phyloP scores from a whole-genome alignment of 75 land plant species.

The Larix kaempferi region DNA sequence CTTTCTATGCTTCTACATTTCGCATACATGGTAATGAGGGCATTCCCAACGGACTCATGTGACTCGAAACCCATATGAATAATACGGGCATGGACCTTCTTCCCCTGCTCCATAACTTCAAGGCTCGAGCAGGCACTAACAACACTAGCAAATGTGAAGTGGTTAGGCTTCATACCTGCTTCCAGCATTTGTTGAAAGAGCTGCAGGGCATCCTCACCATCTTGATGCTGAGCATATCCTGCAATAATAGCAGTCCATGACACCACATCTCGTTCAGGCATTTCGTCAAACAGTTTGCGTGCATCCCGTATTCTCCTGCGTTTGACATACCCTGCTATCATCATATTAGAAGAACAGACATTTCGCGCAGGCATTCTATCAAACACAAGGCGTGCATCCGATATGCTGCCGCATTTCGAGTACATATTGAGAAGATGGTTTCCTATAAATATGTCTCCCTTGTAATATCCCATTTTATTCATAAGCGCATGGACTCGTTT shows the following conservation, averaged over 20 bases:
- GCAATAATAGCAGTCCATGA: conserved; percentile 24
- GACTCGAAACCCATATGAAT: conserved; percentile 11
- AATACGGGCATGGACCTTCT: conserved; percentile 20
- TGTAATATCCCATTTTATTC: too few relatives aligned
- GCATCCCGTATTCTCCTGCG: neutral
- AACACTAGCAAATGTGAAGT: conserved; percentile 28
- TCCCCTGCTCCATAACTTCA: conserved; percentile 1
- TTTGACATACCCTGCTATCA: neutral
- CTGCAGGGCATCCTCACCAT: neutral
- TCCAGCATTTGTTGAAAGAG: conserved; percentile 15
- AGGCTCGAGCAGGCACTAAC: conserved; percentile 22
- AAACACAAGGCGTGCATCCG: too few relatives aligned
- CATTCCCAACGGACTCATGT: conserved; percentile 13
- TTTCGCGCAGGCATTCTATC: too few relatives aligned
- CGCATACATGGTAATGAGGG: conserved; percentile 30
- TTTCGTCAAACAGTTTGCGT: neutral
- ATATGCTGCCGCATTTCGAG: too few relatives aligned
- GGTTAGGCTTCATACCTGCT: conserved; percentile 7
- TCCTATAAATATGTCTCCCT: too few relatives aligned
- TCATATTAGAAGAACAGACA: too few relatives aligned
- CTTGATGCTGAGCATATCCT: neutral
- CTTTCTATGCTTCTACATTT: conserved; percentile 15
- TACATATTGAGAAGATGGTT: too few relatives aligned
- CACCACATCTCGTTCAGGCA: neutral
- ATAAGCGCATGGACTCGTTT: too few relatives aligned